A percentile compares a stretch with the other conserved stretches of the same genome.
These are phyloP conservation scores for Vickermania spadyakhi DNA, from an alignment of 208 protist genomes.

Conservation along the genomic window DNA sequence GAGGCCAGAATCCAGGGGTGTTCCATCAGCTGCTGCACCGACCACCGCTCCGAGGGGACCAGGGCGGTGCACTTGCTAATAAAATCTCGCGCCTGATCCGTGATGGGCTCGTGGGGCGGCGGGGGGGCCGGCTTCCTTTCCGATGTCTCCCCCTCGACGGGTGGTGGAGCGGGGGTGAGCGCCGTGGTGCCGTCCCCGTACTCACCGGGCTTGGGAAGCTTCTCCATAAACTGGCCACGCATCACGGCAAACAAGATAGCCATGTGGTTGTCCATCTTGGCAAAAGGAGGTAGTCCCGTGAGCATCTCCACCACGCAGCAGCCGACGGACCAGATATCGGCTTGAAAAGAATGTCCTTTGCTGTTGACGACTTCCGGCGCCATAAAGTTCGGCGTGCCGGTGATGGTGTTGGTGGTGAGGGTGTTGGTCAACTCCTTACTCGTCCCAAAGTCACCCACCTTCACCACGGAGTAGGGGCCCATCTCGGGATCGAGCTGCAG, in stretches of 20 bases:
- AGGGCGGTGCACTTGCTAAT: slow-evolving; percentile 51
- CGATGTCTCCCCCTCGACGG: not conserved
- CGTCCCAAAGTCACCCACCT: slow-evolving; percentile 86
- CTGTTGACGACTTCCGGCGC: slow-evolving; percentile 89
- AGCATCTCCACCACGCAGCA: slow-evolving; percentile 90
- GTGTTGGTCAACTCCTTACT: slow-evolving; percentile 83
- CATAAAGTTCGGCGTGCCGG: slow-evolving; percentile 92
- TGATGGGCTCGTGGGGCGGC: slow-evolving; percentile 17
- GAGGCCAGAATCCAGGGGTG: slow-evolving; percentile 57
- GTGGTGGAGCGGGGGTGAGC: not conserved
- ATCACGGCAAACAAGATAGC: slow-evolving; percentile 88
- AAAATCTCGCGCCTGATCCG: slow-evolving; percentile 59
- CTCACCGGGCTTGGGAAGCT: slow-evolving; percentile 28
- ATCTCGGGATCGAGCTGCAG: slow-evolving; percentile 15
- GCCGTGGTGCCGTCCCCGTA: not conserved
- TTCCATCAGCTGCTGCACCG: slow-evolving; percentile 35
- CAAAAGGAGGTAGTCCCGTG: slow-evolving; percentile 75
- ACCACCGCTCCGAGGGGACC: slow-evolving; percentile 63
- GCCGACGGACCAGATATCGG: slow-evolving; percentile 90
- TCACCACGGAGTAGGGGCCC: slow-evolving; percentile 29
- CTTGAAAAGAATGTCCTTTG: slow-evolving; percentile 79
- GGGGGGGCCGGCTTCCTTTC: not conserved
- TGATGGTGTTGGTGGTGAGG: slow-evolving; percentile 71
- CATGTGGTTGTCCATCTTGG: slow-evolving; percentile 82
- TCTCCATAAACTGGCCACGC: slow-evolving; percentile 55